Percentiles rank a stretch among this genome's conserved stretches.
phyloP scores from a whole-genome alignment of 306 rosid species.

The Calophaca sinica region DNA sequence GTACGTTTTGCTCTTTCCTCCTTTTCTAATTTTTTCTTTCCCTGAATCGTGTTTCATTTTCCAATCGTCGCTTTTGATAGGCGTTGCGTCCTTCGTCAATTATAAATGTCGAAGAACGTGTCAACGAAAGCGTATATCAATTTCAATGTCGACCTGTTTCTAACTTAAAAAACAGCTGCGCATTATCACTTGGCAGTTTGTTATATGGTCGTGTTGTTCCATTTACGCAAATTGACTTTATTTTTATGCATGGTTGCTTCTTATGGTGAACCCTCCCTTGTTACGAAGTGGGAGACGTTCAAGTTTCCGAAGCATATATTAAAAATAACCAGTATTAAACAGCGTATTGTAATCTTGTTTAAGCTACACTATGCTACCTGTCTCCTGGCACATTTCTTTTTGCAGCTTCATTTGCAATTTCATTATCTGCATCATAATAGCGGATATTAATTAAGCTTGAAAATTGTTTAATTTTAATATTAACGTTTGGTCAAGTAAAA shows the following conservation, averaged over 20 bases:
- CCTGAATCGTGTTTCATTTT: not conserved
- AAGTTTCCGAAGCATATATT: constrained; percentile 87
- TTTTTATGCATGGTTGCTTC: constrained; percentile 64
- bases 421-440: too few species aligned
- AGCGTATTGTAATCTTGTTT: constrained; percentile 56
- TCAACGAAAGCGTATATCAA: constrained; percentile 85
- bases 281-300: constrained; percentile 63
- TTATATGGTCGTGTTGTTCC: constrained; percentile 52
- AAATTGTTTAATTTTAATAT: not conserved
- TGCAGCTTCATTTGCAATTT: not conserved
- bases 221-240: not conserved
- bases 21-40: fast-evolving
- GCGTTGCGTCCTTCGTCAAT: constrained; percentile 77
- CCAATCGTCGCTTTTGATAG: constrained; percentile 72
- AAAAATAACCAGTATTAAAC: constrained; percentile 72
- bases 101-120: constrained; percentile 45
- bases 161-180: constrained; percentile 38
- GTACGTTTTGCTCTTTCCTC: not conserved
- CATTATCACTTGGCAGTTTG: constrained; percentile 45
- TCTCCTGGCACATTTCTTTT: constrained; percentile 75
- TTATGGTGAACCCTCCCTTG: constrained; percentile 70
- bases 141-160: constrained; percentile 44
- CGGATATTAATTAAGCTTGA: not conserved
- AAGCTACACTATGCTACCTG: constrained; percentile 80
- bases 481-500: not conserved